These are phyloP conservation scores for Jacaranda copaia DNA, from an alignment of 257 asterid genomes.

Conservation along the genomic window DNA sequence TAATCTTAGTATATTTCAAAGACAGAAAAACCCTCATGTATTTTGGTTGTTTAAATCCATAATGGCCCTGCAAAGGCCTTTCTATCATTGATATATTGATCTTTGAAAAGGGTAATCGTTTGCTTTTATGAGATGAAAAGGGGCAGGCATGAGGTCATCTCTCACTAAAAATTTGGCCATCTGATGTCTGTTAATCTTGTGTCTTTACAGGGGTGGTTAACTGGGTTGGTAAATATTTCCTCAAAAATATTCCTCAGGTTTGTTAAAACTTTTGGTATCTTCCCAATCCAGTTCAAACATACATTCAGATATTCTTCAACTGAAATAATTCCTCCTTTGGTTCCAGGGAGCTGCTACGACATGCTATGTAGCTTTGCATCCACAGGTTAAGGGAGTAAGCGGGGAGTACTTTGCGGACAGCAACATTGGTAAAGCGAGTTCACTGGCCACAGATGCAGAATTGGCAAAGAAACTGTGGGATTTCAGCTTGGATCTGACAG, in stretches of 20 bases:
- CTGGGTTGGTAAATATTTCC: constrained; percentile 61
- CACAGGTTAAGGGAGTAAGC: constrained; percentile 69
- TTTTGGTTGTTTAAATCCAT: background rate
- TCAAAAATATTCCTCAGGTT: constrained; percentile 76
- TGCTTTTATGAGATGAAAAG: background rate
- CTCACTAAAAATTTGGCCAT: background rate
- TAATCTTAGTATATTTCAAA: background rate
- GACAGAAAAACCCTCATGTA: background rate
- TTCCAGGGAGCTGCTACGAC: constrained; percentile 70
- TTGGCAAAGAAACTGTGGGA: constrained; percentile 83
- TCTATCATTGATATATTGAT: background rate
- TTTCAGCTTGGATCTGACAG: constrained; percentile 61
- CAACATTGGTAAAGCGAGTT: constrained; percentile 42
- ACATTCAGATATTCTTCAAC: background rate
- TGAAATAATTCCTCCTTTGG: background rate
- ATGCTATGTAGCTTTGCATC: constrained; percentile 80
- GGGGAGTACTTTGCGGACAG: constrained; percentile 73
- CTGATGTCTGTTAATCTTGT: constrained; percentile 19
- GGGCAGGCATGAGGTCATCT: background rate
- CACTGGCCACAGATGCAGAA: constrained; percentile 54
- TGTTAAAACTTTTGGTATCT: constrained; percentile 7
- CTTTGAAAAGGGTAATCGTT: background rate
- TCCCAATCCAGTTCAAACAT: background rate
- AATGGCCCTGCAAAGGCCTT: background rate
- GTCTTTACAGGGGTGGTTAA: constrained; percentile 51